Percentiles rank a stretch among this genome's conserved stretches.
phyloP scores from a whole-genome alignment of 1,284 basidiomycete species.

The Fereydounia khargensis region DNA sequence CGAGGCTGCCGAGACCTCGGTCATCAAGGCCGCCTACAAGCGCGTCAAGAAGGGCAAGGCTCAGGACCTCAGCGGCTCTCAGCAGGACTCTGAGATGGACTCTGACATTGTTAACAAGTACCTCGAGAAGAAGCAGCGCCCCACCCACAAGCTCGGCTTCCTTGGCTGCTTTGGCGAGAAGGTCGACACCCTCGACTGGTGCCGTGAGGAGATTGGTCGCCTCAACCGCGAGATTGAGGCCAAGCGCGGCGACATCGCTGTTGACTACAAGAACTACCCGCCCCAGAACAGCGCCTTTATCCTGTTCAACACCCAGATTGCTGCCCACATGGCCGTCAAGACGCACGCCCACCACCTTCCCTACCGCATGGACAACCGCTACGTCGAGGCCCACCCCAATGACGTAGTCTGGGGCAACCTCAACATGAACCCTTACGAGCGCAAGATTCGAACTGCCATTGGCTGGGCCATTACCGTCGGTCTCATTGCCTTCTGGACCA shows the following conservation, averaged over 20 bases:
- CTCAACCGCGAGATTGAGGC: conserved; percentile 62
- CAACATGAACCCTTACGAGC: conserved; percentile 82
- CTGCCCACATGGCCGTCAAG: conserved; percentile 57
- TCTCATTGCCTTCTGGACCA: conserved; percentile 67
- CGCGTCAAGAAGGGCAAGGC: conserved; percentile 56
- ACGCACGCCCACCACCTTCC: conserved; percentile 42
- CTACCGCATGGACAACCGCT: conserved; percentile 46
- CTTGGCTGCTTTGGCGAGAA: conserved; percentile 71
- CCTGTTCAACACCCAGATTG: conserved; percentile 88
- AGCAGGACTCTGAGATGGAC: conserved; percentile 35
- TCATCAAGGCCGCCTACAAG: conserved; percentile 74
- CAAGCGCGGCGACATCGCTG: conserved; percentile 67
- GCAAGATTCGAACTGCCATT: conserved; percentile 63
- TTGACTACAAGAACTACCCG: conserved; percentile 62
- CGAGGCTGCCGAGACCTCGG: conserved; percentile 76
- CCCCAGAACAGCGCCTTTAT: conserved; percentile 70
- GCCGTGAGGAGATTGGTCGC: conserved; percentile 64
- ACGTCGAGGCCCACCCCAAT: conserved; percentile 45
- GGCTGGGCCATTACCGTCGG: conserved; percentile 64
- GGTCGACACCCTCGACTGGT: conserved; percentile 81
- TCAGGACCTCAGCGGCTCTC: conserved; percentile 22
- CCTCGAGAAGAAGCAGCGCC: conserved; percentile 61
- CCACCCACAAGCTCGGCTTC: conserved; percentile 72
- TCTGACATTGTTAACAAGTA: conserved; percentile 46
- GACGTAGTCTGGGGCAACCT: conserved; percentile 91